These are phyloP conservation scores for Yamadazyma friedrichii DNA, from an alignment of 1,139 yeast species.

Conservation along the genomic window DNA sequence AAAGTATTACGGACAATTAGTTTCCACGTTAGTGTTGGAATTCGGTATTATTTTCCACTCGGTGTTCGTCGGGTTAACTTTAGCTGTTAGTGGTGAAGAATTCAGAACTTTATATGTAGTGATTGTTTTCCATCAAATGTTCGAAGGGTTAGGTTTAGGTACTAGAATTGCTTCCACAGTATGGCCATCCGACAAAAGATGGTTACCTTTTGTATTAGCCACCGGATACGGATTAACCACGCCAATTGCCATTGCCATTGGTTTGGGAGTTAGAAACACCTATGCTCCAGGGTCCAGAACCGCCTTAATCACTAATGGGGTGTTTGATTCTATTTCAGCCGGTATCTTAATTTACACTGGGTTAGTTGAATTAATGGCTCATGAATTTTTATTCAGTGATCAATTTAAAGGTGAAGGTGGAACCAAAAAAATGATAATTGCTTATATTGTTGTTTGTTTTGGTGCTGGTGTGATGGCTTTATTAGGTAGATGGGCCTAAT, in stretches of 20 bases:
- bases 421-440: constrained; percentile 36
- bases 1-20: constrained; percentile 44
- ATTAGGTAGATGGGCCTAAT: constrained; percentile 84
- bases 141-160: constrained; percentile 92
- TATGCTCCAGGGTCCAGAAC: constrained; percentile 61
- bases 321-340: constrained; percentile 79
- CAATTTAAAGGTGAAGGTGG: constrained; percentile 56
- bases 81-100: constrained; percentile 72
- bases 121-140: constrained; percentile 84
- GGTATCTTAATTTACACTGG: constrained; percentile 87
- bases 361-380: constrained; percentile 83
- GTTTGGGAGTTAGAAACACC: constrained; percentile 73
- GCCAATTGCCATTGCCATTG: constrained; percentile 83
- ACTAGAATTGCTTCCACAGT: constrained; percentile 73
- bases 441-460: constrained; percentile 47
- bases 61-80: constrained; percentile 70
- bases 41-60: constrained; percentile 84
- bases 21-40: constrained; percentile 60
- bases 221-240: constrained; percentile 69
- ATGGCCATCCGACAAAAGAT: constrained; percentile 53
- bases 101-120: constrained; percentile 77
- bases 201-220: constrained; percentile 61
- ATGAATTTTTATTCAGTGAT: constrained; percentile 74
- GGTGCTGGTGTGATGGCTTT: constrained; percentile 88
- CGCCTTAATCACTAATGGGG: constrained; percentile 71